Conservation (phyloP, 495 filamentous ascomycete genomes). For the Parathielavia appendiculata region DNA sequence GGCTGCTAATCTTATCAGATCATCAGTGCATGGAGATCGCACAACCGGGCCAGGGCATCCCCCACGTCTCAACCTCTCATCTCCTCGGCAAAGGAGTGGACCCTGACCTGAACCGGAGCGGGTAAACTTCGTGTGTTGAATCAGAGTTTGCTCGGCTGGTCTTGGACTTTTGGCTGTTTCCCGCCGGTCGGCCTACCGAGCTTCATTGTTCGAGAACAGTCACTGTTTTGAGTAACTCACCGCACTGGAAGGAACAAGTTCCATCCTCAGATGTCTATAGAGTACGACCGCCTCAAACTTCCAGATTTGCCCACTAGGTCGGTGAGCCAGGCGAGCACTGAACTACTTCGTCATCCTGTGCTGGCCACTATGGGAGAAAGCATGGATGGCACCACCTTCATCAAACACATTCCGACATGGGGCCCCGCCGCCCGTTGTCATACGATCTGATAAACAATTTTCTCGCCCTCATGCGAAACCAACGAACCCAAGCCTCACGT, state of each 20-base stretch:
- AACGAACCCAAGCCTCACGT: background rate
- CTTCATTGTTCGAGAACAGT: background rate
- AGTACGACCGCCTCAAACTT: too few relatives aligned
- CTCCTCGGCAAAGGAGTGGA: background rate
- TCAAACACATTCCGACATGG: background rate
- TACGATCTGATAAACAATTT: conserved; percentile 34
- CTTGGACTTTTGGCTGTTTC: background rate
- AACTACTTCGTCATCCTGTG: too few relatives aligned
- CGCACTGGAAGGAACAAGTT: too few relatives aligned
- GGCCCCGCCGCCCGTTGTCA: conserved; percentile 15
- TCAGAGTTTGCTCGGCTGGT: background rate
- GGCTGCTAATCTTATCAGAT: conserved; percentile 44
- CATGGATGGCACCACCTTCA: background rate
- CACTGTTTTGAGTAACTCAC: too few relatives aligned
- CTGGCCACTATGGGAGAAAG: too few relatives aligned
- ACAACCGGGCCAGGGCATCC: background rate
- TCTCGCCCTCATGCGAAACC: conserved; percentile 5
- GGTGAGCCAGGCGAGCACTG: too few relatives aligned
- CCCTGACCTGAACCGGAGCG: background rate
- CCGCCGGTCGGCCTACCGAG: too few relatives aligned
- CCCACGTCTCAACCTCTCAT: background rate
- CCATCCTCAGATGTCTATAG: too few relatives aligned
- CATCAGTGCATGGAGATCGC: conserved; percentile 33
- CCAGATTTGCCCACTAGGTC: too few relatives aligned
- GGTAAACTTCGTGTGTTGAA: background rate